Percentiles rank a stretch among this genome's conserved stretches.
Conservation (phyloP, 345 rosid genomes). For the Mercurialis annua region DNA sequence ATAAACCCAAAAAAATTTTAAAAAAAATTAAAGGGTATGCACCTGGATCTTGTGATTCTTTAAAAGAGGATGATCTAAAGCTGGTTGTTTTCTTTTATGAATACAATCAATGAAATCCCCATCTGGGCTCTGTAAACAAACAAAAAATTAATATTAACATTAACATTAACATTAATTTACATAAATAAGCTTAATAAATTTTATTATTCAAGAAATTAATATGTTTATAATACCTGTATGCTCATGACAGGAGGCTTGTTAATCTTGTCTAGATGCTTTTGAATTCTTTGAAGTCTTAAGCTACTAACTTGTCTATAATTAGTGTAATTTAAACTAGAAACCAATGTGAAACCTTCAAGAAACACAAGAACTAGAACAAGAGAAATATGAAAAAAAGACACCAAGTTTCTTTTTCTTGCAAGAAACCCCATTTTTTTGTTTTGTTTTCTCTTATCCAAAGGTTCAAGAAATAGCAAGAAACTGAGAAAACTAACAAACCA, state of each 20-base stretch:
- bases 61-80: constrained; percentile 34
- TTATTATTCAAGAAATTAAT: background rate
- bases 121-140: constrained; percentile 31
- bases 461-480: constrained; percentile 18
- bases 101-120: constrained; percentile 36
- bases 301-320: constrained; percentile 58
- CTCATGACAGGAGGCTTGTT: constrained; percentile 29
- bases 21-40: background rate
- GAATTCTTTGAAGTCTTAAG: constrained; percentile 62
- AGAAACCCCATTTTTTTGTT: constrained; percentile 34
- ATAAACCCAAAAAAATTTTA: background rate
- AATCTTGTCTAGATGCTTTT: constrained; percentile 26
- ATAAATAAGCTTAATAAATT: background rate
- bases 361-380: background rate
- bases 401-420: constrained; percentile 22
- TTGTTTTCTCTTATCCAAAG: constrained; percentile 48
- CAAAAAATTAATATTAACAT: background rate
- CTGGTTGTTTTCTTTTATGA: constrained; percentile 34
- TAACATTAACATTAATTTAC: background rate
- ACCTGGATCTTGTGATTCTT: constrained; percentile 36
- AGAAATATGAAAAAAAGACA: constrained; percentile 23
- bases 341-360: constrained; percentile 7
- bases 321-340: constrained; percentile 48
- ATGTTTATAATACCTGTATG: constrained; percentile 18
- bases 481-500: constrained; percentile 25